Evolutionary conservation across 805 yeast species (phyloP).

Genomic region (Starmerella apis): DNA sequence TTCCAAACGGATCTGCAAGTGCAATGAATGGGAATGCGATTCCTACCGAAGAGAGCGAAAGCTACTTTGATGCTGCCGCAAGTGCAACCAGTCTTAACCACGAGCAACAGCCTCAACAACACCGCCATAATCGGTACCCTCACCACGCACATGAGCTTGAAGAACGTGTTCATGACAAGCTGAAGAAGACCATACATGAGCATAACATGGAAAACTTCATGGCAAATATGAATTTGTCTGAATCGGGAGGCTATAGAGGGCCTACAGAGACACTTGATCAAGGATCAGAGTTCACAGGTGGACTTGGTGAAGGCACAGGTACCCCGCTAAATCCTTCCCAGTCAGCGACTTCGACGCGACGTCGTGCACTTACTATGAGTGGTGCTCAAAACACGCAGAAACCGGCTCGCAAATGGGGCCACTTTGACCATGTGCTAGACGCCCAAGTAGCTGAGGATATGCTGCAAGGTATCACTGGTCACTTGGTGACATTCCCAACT

Average conservation of each 20-base stretch:
- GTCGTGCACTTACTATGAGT: conserved; percentile 6
- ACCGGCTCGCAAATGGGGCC: conserved; percentile 25
- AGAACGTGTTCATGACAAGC: not conserved
- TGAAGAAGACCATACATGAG: not conserved
- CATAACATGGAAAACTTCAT: conserved; percentile 1
- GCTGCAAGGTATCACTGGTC: conserved; percentile 66
- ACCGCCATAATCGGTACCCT: not conserved
- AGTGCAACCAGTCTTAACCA: not conserved
- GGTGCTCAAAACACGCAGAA: conserved; percentile 15
- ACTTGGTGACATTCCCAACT: conserved; percentile 81
- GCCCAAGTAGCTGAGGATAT: conserved; percentile 67
- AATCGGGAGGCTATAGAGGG: not conserved
- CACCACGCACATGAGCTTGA: not conserved
- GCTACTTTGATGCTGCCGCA: not conserved
- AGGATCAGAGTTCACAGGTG: conserved; percentile 3
- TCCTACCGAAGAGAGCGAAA: not conserved
- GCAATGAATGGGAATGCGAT: not conserved
- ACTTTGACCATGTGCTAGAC: conserved; percentile 46
- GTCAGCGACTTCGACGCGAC: conserved; percentile 9
- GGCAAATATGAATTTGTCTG: not conserved
- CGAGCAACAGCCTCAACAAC: not conserved
- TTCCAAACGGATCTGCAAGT: not conserved
- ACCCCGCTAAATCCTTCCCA: conserved; percentile 5
- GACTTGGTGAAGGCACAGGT: not conserved
- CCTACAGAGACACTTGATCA: not conserved